Percentiles rank a stretch among this genome's conserved stretches.
Conservation (phyloP, 257 asterid genomes). For the Ajuga chamaepitys region DNA sequence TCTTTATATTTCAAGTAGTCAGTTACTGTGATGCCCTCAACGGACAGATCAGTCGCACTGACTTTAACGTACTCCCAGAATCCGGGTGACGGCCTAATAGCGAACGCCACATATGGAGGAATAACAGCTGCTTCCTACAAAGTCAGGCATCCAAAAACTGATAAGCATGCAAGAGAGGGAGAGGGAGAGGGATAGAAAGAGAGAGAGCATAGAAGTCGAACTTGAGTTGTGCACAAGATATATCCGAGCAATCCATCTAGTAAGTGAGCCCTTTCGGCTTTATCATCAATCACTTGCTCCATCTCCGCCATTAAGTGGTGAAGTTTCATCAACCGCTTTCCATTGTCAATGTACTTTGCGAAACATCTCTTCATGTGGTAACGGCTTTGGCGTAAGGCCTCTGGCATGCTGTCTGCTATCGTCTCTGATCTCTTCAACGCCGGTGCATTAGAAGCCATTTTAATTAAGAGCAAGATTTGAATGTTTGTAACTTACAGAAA, state of each 20-base stretch:
- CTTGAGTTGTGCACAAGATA: conserved; percentile 88
- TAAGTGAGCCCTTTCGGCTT: conserved; percentile 51
- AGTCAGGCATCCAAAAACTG: not conserved
- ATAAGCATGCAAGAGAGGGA: not conserved
- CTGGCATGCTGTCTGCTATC: conserved; percentile 79
- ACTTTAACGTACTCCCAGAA: conserved; percentile 90
- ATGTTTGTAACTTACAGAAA: not conserved
- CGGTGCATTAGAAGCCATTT: conserved; percentile 43
- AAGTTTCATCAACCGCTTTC: conserved; percentile 62
- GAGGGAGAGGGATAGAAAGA: not conserved
- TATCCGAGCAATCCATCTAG: conserved; percentile 80
- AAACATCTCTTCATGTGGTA: conserved; percentile 91
- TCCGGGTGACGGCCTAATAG: conserved; percentile 82
- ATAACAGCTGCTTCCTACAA: conserved; percentile 85
- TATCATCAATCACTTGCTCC: conserved; percentile 72
- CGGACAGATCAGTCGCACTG: conserved; percentile 67
- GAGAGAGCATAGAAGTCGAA: not conserved
- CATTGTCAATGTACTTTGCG: conserved; percentile 60
- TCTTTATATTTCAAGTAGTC: conserved; percentile 86
- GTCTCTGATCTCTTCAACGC: conserved; percentile 62
- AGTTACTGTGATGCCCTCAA: conserved; percentile 61
- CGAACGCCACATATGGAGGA: conserved; percentile 82
- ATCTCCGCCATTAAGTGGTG: conserved; percentile 68
- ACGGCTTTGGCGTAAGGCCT: conserved; percentile 81
- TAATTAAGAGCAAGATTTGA: not conserved